These are phyloP conservation scores for Sanguinoderma infundibulare DNA, from an alignment of 1,284 basidiomycete species.

Conservation along the genomic window DNA sequence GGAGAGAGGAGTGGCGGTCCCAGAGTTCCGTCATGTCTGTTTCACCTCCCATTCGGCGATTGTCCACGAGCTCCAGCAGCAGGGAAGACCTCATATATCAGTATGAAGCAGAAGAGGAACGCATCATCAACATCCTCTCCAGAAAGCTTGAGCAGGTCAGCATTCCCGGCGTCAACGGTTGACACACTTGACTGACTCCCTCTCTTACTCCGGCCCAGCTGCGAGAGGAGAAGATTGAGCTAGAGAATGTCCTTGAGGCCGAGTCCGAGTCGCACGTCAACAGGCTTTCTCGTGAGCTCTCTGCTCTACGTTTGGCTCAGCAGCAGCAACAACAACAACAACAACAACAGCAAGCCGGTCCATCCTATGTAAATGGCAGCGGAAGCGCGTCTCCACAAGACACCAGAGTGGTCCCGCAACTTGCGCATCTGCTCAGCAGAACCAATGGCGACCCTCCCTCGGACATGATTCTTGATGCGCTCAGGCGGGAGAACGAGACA, in stretches of 20 bases:
- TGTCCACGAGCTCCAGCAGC: constrained; percentile 54
- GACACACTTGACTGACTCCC: not conserved
- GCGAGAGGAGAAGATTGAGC: constrained; percentile 79
- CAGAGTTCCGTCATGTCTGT: constrained; percentile 51
- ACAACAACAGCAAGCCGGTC: constrained; percentile 17
- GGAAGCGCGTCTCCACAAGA: constrained; percentile 38
- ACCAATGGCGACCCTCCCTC: constrained; percentile 54
- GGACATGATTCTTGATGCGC: constrained; percentile 71
- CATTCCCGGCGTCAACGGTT: constrained; percentile 1
- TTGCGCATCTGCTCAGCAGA: constrained; percentile 26
- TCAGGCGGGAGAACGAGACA: constrained; percentile 77
- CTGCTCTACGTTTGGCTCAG: constrained; percentile 63
- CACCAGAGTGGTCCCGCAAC: constrained; percentile 21
- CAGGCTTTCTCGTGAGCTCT: constrained; percentile 68
- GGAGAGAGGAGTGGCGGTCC: not conserved
- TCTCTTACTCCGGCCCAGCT: constrained; percentile 53
- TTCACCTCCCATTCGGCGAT: constrained; percentile 62
- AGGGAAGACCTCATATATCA: constrained; percentile 81
- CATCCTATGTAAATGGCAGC: constrained; percentile 35
- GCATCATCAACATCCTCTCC: constrained; percentile 80
- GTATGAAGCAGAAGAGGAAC: constrained; percentile 86
- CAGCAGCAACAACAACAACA: constrained; percentile 30
- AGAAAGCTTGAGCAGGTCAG: constrained; percentile 79
- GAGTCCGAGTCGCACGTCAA: constrained; percentile 83
- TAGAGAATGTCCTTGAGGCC: constrained; percentile 80